Evolutionary conservation across 1,284 basidiomycete genomes (phyloP).

Genomic region (Ganoderma sp.): DNA sequence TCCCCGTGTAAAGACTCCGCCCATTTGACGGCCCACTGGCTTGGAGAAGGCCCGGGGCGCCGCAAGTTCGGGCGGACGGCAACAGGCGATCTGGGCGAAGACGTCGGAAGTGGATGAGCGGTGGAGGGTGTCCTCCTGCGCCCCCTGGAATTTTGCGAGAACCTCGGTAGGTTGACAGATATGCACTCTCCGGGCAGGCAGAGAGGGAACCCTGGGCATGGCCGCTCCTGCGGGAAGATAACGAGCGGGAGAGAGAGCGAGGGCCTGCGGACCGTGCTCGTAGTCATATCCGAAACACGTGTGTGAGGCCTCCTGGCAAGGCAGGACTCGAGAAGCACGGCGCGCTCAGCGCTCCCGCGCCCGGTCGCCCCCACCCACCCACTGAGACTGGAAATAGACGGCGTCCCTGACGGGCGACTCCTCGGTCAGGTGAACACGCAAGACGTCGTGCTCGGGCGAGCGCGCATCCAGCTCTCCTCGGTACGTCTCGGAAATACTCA

Average conservation of each 20-base stretch:
- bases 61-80: constrained; percentile 8
- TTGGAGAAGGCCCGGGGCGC: constrained; percentile 26
- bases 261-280: constrained; percentile 15
- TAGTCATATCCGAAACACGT: constrained; percentile 31
- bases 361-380: background rate
- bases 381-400: constrained; percentile 24
- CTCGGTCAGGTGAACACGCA: background rate
- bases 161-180: constrained; percentile 29
- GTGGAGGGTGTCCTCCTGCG: constrained; percentile 10
- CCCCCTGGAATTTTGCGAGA: constrained; percentile 20
- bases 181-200: constrained; percentile 6
- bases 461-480: constrained; percentile 3
- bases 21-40: constrained; percentile 1
- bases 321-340: constrained; percentile 26
- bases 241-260: constrained; percentile 21
- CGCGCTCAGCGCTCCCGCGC: constrained; percentile 21
- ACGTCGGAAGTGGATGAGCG: constrained; percentile 23
- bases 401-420: constrained; percentile 21
- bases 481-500: constrained; percentile 11
- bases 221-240: constrained; percentile 23
- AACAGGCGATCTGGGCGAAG: constrained; percentile 24
- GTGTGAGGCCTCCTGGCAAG: constrained; percentile 22
- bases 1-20: constrained; percentile 30
- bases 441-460: background rate
- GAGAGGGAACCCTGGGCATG: constrained; percentile 7